Evolutionary conservation across 2,329 filamentous ascomycete species (phyloP), one percentile per base, ranked within the genome.

Genomic region (Cryphonectria radicalis): DNA sequence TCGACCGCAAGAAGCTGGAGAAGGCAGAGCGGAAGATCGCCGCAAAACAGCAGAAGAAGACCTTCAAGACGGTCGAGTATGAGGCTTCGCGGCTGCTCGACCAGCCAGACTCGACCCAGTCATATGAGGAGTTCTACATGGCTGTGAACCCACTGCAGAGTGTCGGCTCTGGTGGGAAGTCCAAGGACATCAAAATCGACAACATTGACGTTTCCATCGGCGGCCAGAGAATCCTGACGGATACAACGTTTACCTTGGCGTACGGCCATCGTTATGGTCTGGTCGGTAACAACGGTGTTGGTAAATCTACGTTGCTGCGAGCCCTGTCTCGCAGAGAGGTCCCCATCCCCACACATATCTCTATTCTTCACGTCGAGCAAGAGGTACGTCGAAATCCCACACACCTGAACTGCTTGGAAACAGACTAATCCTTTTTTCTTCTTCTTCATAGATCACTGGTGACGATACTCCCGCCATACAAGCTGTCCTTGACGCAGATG

Each of bases 101-200:
- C 79, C 89, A 93, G 81, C 88, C 93, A 4, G 92, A 95, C 77
- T 89, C 91, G 77, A 86, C 95, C 17, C 92, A 97, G 86, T 97
- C 94, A 57, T 99, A 99, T 80, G 96, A 99, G 83, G 96, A 99
- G 81, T 98, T 99, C 84, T 99, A 97, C 88, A 98, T 99, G 96
- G 92, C 94, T 68, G 96, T 99, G 85, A 99, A 99, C 82, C 96
- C 96, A 73, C 88, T 99, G 74, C 95, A 98, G 80, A 78, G 98
- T 73, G 95, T 94, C 69, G 81, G 88, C 70, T 82, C 91, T 72
- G 88, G 91, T 43, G 89, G 90, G 76, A 99, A 98, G 90, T 97
- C 95, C 82, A 99, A 99, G 87, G 96, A 99, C 80, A 95, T 99
- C 87, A 99, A 98, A 85, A 86, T 99, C 76, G 96, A 99, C 82